Base-by-base conservation (phyloP, 78 protist species). In the Isochrysis galbana region DNA sequence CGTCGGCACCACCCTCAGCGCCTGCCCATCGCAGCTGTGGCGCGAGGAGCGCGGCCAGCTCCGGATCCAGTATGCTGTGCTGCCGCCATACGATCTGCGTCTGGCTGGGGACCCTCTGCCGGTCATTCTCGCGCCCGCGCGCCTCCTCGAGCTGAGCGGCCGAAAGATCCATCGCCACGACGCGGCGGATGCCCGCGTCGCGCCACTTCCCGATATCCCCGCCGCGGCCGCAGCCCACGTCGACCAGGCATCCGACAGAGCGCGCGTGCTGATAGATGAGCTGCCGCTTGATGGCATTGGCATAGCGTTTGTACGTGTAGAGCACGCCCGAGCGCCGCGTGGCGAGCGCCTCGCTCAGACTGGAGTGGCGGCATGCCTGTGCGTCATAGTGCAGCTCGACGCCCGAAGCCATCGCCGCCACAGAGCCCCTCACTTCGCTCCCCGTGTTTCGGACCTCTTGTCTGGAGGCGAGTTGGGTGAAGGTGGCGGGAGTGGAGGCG, bases 131-230 rank as follows among this genome's bases (percentile, higher is more conserved):
- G 41, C 80, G 80, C 7, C 80, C 7, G 19, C 80, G 80, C 41
- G 80, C 80, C 41, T 70, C 80, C 39, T 70, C 41, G 80, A 70
- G 80, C 41, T 70, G 80, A 36, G 80, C 34, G 80, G 80, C 36
- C 19, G 80, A 70, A 21, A 70, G 80, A 41, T 70, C 80, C 41
- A 70, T 34, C 41, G 80, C 80, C 45, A 70, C 19, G 11, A 70
- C 80, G 61, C n/a, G n/a, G n/a, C n/a, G n/a, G 61, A 51, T 14
- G 61, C 61, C 29, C 7, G 61, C 61, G 14, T 51, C 61, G 14
- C 61, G 61, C 61, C 61, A 51, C 14, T 51, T 51, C 29, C 29
- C 61, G 61, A 51, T 51, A 14, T 51, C 61, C 61, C 61, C 61
- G 61, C 61, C 61, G 29, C 61, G 61, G 61, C 61, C 61, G 14